These are phyloP conservation scores for Macadamia tetraphylla DNA, from an alignment of 164 flowering plant species.

Conservation along the genomic window DNA sequence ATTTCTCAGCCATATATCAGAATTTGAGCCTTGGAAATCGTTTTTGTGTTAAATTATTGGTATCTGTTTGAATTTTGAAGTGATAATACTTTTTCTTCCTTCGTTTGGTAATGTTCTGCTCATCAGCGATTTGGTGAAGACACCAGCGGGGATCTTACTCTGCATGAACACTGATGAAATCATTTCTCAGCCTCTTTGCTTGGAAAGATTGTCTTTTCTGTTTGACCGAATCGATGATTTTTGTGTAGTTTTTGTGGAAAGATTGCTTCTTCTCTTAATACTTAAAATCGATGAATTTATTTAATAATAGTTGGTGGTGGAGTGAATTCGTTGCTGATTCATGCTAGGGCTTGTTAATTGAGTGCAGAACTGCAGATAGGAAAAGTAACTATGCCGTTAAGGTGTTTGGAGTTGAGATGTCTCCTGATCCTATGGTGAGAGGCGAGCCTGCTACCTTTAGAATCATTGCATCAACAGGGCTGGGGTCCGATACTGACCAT, in stretches of 20 bases:
- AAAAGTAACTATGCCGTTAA: slow-evolving; percentile 43
- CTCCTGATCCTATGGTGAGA: slow-evolving; percentile 43
- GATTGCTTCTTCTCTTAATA: not conserved
- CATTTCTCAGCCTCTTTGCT: not conserved
- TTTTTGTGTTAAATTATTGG: not conserved
- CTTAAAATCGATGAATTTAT: no score
- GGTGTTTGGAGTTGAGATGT: slow-evolving; percentile 46
- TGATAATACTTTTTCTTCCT: no score
- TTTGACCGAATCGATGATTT: not conserved
- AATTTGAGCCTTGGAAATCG: not conserved
- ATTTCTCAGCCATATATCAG: not conserved
- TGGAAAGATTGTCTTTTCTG: not conserved
- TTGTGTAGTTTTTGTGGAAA: not conserved
- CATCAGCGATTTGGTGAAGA: not conserved
- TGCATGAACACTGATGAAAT: not conserved
- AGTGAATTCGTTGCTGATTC: no score
- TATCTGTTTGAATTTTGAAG: not conserved
- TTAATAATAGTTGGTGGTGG: no score
- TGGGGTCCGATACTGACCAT: no score
- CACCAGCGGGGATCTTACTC: not conserved
- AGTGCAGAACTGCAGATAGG: slow-evolving; percentile 31
- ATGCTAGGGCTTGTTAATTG: not conserved
- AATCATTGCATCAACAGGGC: no score
- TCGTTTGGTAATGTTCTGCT: not conserved
- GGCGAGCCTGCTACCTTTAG: slow-evolving; percentile 50